phyloP scores from a whole-genome alignment of 2,329 filamentous ascomycete genomes.

The Fusarium pseudocircinatum region DNA sequence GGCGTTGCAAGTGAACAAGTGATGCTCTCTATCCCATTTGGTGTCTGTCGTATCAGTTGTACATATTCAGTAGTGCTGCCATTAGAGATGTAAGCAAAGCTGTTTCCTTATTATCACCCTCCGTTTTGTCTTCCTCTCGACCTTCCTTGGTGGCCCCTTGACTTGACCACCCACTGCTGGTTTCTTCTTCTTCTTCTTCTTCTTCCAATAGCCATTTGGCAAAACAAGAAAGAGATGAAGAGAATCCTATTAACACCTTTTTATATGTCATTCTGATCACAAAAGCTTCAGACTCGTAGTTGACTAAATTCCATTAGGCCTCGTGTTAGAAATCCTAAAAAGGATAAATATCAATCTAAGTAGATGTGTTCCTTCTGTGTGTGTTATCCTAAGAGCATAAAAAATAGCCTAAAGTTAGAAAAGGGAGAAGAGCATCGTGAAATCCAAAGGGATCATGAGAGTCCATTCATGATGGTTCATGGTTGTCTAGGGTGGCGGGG shows the following conservation, averaged over 20 bases:
- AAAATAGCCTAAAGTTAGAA: not conserved
- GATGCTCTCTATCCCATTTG: not conserved
- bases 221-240: not conserved
- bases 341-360: not conserved
- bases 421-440: not conserved
- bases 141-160: not conserved
- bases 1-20: not conserved
- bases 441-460: not conserved
- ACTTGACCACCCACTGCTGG: not conserved
- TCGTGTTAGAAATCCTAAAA: not conserved
- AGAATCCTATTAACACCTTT: not conserved
- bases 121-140: not conserved
- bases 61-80: not conserved
- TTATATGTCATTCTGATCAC: not conserved
- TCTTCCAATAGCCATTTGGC: not conserved
- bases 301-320: too few relatives aligned
- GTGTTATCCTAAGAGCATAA: not conserved
- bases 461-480: not conserved
- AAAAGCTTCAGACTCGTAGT: too few relatives aligned
- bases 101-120: not conserved
- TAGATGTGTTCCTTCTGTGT: not conserved
- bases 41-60: not conserved
- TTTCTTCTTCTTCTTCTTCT: too few relatives aligned
- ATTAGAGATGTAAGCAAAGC: not conserved
- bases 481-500: conserved; percentile 1